A percentile compares a stretch with the other conserved stretches of the same genome.
Conservation (phyloP, 2,329 filamentous ascomycete genomes). For the Fusarium coffeatum region DNA sequence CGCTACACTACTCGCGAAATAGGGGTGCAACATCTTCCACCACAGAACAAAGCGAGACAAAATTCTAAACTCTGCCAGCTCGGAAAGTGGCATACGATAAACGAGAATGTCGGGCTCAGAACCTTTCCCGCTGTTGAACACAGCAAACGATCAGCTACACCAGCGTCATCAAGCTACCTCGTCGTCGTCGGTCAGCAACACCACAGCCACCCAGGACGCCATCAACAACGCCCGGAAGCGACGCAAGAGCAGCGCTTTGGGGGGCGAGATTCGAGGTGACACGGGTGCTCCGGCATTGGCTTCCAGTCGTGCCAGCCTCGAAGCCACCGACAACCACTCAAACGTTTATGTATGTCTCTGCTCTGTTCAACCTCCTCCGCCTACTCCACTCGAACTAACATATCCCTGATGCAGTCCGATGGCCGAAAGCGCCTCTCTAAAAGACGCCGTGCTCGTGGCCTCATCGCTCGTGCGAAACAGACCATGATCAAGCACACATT, state of each 20-base stretch:
- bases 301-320: slow-evolving; percentile 62
- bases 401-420: slow-evolving; percentile 32
- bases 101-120: slow-evolving; percentile 59
- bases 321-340: slow-evolving; percentile 37
- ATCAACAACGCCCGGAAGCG: slow-evolving; percentile 58
- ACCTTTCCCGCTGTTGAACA: slow-evolving; percentile 67
- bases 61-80: not conserved
- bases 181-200: slow-evolving; percentile 28
- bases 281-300: slow-evolving; percentile 67
- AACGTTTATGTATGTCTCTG: slow-evolving; percentile 29
- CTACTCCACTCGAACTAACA: slow-evolving; percentile 19
- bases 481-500: slow-evolving; percentile 71
- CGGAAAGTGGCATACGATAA: not conserved
- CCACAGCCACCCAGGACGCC: slow-evolving; percentile 45
- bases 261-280: slow-evolving; percentile 65
- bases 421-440: slow-evolving; percentile 61
- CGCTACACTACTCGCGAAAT: slow-evolving; percentile 13
- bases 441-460: slow-evolving; percentile 65
- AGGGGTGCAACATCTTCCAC: slow-evolving; percentile 29
- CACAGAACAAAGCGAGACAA: slow-evolving; percentile 1
- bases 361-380: not conserved
- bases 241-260: slow-evolving; percentile 67
- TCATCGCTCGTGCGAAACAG: slow-evolving; percentile 62
- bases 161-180: slow-evolving; percentile 48
- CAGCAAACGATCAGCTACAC: slow-evolving; percentile 62